Evolutionary conservation across 1,284 basidiomycete genomes (phyloP).

Genomic region (Sanghuangporus weigelae): DNA sequence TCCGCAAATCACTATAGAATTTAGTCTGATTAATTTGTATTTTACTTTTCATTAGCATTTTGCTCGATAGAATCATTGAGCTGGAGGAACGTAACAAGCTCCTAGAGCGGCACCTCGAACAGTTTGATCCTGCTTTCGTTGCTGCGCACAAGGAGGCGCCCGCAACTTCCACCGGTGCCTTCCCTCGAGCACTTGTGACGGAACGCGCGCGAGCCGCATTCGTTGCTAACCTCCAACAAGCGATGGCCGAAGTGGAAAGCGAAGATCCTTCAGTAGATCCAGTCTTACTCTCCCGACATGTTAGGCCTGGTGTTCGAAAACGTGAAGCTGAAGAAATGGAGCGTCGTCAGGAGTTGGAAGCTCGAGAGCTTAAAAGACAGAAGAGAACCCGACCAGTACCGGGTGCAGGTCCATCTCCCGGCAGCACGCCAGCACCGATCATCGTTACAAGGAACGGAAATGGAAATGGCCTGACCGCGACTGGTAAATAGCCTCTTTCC

Average conservation of each 20-base stretch:
- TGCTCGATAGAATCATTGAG: conserved; percentile 55
- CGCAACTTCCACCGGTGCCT: conserved; percentile 34
- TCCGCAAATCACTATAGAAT: background rate
- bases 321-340: conserved; percentile 37
- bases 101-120: conserved; percentile 23
- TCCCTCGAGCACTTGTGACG: conserved; percentile 42
- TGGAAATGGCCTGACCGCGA: conserved; percentile 30
- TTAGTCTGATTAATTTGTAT: background rate
- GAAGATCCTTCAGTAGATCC: conserved; percentile 45
- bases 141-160: conserved; percentile 22
- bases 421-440: conserved; percentile 12
- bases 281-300: conserved; percentile 39
- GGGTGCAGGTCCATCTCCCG: background rate
- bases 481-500: conserved; percentile 17
- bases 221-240: conserved; percentile 41
- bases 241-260: conserved; percentile 40
- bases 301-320: conserved; percentile 41
- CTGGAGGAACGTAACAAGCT: conserved; percentile 38
- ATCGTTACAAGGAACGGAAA: conserved; percentile 24
- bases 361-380: conserved; percentile 32
- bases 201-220: conserved; percentile 32
- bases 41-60: conserved; percentile 33
- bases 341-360: conserved; percentile 36
- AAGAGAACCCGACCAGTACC: conserved; percentile 21
- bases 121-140: conserved; percentile 18